Evolutionary conservation across 345 rosid species (phyloP).

Genomic region (Populus simonii): DNA sequence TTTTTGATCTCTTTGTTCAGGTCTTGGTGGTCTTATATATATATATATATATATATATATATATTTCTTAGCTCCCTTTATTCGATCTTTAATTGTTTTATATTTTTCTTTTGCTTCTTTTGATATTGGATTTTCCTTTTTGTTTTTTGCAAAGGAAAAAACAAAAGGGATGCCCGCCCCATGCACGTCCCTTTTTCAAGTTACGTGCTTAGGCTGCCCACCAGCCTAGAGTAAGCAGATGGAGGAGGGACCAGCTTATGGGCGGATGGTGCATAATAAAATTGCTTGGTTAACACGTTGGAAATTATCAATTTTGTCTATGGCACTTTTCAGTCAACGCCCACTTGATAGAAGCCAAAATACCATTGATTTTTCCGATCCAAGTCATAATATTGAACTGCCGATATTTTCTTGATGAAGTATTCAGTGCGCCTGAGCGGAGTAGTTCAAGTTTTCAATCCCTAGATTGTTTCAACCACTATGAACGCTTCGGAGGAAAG

Average conservation of each 20-base stretch:
- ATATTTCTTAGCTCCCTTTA: background rate
- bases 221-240: background rate
- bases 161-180: background rate
- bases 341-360: background rate
- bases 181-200: background rate
- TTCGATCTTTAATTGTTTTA: background rate
- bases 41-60: too few species aligned
- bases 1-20: background rate
- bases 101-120: conserved; percentile 7
- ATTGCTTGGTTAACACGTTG: too few species aligned
- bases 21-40: background rate
- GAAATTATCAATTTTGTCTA: too few species aligned
- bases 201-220: background rate
- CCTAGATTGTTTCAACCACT: too few species aligned
- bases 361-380: too few species aligned
- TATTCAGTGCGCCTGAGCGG: background rate
- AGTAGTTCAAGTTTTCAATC: background rate
- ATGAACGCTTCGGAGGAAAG: too few species aligned
- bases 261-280: too few species aligned
- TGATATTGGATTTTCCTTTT: conserved; percentile 10
- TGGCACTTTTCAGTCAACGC: too few species aligned
- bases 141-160: background rate
- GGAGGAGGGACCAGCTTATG: too few species aligned
- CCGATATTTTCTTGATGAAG: too few species aligned
- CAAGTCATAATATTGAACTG: too few species aligned